These are phyloP conservation scores for Akanthomyces uredinophilus DNA, from an alignment of 2,329 filamentous ascomycete genomes.

Conservation along the genomic window DNA sequence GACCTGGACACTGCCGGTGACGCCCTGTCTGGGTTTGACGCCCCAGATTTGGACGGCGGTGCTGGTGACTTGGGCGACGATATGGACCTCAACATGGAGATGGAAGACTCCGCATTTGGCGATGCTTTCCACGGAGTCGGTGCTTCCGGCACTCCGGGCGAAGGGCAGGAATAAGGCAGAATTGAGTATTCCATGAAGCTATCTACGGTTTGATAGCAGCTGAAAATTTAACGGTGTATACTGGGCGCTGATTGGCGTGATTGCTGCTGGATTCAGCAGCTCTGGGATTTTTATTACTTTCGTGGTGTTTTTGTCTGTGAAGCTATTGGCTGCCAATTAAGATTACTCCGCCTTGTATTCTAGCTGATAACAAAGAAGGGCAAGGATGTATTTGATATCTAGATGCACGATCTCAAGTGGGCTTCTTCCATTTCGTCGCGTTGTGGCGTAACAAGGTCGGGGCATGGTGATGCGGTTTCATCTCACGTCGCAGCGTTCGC, in stretches of 20 bases:
- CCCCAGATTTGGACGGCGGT: conserved; percentile 43
- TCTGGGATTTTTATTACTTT: neutral
- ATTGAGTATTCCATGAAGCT: neutral
- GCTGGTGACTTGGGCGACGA: conserved; percentile 49
- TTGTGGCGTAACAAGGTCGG: neutral
- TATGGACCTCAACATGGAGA: conserved; percentile 57
- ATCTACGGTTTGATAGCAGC: neutral
- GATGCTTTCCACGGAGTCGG: conserved; percentile 71
- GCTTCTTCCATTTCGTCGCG: neutral
- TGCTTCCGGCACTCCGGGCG: conserved; percentile 4
- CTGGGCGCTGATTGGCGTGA: conserved; percentile 10
- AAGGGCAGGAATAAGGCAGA: conserved; percentile 18
- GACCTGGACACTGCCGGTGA: conserved; percentile 68
- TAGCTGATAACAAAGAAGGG: neutral
- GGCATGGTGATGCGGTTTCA: conserved; percentile 3
- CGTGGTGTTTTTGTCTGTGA: neutral
- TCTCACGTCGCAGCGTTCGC: neutral
- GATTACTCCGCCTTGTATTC: neutral
- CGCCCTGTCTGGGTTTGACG: conserved; percentile 62
- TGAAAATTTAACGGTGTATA: conserved; percentile 4
- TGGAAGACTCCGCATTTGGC: conserved; percentile 78
- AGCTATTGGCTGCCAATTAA: neutral
- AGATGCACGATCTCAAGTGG: neutral
- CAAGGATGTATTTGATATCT: conserved; percentile 2
- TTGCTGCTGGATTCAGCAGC: conserved; percentile 5